phyloP scores from a whole-genome alignment of 805 yeast genomes.

The Candida railenensis region DNA sequence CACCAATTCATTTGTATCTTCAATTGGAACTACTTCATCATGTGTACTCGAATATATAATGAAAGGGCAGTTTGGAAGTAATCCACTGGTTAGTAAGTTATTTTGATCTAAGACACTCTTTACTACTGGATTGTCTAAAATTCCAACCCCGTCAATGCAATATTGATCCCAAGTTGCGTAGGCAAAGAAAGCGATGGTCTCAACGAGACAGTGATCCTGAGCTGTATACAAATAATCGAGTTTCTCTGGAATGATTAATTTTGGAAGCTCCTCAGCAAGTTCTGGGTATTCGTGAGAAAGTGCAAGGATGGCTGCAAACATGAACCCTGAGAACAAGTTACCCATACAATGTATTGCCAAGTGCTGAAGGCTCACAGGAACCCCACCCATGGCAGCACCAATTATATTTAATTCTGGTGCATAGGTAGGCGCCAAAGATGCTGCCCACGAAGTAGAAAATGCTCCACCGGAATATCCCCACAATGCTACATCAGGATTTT shows the following conservation, averaged over 20 bases:
- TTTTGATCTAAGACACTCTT: conserved; percentile 1
- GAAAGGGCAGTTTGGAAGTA: conserved; percentile 18
- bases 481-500: conserved; percentile 13
- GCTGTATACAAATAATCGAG: conserved; percentile 2
- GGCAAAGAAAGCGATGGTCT: background rate
- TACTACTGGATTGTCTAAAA: conserved; percentile 2
- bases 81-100: conserved; percentile 4
- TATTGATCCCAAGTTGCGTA: background rate
- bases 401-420: conserved; percentile 27
- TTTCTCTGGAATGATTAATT: conserved; percentile 4
- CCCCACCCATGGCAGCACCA: conserved; percentile 28
- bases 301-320: conserved; percentile 19
- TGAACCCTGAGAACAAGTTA: conserved; percentile 17
- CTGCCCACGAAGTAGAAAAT: conserved; percentile 26
- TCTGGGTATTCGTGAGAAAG: conserved; percentile 22
- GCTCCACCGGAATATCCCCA: conserved; percentile 34
- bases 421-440: conserved; percentile 22
- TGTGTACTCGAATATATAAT: conserved; percentile 17
- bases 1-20: conserved; percentile 13
- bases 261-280: conserved; percentile 7
- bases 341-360: conserved; percentile 17
- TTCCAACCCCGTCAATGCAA: conserved; percentile 5
- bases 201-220: conserved; percentile 5
- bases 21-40: conserved; percentile 18
- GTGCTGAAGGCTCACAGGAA: conserved; percentile 20